Evolutionary conservation across 179 eudicot species (phyloP).

Genomic region (Heliamphora pulchella): DNA sequence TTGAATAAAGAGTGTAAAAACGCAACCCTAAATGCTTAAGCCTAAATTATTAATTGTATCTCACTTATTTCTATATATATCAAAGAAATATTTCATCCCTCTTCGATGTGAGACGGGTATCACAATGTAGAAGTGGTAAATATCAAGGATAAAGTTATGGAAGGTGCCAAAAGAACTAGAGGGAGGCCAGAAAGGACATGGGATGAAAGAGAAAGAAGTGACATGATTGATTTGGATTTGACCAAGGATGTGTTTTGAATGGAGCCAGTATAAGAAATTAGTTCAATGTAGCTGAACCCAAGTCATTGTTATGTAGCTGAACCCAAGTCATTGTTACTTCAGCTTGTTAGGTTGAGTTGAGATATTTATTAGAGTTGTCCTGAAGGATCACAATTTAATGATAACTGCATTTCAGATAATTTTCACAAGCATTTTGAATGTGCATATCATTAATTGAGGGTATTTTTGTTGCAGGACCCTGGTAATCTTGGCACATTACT

Average conservation of each 20-base stretch:
- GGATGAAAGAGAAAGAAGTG: not conserved
- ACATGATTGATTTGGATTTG: not conserved
- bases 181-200: not conserved
- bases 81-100: no score
- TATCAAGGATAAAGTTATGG: not conserved
- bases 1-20: no score
- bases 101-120: no score
- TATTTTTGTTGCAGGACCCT: conserved; percentile 60
- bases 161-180: not conserved
- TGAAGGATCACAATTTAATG: not conserved
- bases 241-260: not conserved
- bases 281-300: not conserved
- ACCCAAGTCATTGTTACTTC: not conserved
- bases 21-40: no score
- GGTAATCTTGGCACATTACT: conserved; percentile 93
- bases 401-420: not conserved
- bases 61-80: no score
- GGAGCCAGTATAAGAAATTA: not conserved
- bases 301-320: not conserved
- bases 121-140: not conserved
- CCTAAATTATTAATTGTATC: no score
- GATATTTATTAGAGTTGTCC: not conserved
- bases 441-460: not conserved
- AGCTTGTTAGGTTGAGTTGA: not conserved
- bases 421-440: not conserved